phyloP scores from a whole-genome alignment of 2,329 filamentous ascomycete genomes.

The Botrytis hyacinthi region DNA sequence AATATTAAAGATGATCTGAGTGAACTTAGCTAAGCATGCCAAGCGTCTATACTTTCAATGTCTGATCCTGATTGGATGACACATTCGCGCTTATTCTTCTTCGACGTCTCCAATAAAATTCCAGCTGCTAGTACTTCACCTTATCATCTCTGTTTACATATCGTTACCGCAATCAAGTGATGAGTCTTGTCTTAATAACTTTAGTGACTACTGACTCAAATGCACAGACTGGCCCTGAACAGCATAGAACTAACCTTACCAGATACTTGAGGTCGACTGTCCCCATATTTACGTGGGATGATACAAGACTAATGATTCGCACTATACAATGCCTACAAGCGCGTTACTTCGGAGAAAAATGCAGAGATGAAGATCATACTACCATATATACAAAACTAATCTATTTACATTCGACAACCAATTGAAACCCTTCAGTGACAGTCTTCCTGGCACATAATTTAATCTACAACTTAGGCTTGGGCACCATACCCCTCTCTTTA shows the following conservation, averaged over 20 bases:
- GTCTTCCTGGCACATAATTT: neutral
- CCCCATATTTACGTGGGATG: neutral
- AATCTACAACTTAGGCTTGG: conserved; percentile 14
- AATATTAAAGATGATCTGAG: neutral
- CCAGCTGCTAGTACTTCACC: too few species aligned
- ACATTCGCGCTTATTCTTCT: neutral
- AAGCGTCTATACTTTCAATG: neutral
- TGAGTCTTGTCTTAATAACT: neutral
- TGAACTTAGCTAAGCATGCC: neutral
- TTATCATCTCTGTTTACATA: neutral
- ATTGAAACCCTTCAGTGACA: neutral
- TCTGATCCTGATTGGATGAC: neutral
- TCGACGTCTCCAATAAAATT: neutral
- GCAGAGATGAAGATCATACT: neutral
- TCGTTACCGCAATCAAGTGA: too few species aligned
- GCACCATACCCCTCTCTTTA: conserved; percentile 14
- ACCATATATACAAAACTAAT: conserved; percentile 10
- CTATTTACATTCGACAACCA: neutral
- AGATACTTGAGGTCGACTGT: too few species aligned
- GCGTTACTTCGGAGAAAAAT: neutral
- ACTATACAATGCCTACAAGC: neutral
- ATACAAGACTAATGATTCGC: neutral
- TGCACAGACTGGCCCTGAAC: neutral
- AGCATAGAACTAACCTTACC: neutral
- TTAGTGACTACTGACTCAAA: neutral